phyloP scores from a whole-genome alignment of 352 stramenopile species.

The Globisporangium paroecandrum region DNA sequence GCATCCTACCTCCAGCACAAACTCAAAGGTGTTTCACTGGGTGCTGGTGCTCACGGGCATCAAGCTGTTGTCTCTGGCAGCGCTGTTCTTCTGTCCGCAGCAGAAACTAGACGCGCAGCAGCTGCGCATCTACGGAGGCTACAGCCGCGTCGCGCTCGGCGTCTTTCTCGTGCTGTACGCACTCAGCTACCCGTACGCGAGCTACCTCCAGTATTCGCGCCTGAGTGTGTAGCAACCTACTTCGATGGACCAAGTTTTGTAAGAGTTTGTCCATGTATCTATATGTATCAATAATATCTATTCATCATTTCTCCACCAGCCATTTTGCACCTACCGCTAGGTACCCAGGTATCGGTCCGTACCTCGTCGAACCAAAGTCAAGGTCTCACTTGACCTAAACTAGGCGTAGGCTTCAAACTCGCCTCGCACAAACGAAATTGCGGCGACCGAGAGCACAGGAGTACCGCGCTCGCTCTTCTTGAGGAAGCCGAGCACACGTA shows the following conservation, averaged over 20 bases:
- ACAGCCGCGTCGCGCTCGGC: constrained; percentile 25
- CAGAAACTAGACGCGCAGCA: constrained; percentile 51
- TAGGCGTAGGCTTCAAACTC: constrained; percentile 40
- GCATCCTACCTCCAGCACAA: not conserved
- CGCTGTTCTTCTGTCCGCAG: constrained; percentile 28
- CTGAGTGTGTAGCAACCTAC: not conserved
- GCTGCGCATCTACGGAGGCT: constrained; percentile 44
- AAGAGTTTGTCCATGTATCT: not conserved
- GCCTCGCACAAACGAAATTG: constrained; percentile 32
- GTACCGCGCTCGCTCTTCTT: constrained; percentile 35
- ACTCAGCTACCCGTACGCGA: constrained; percentile 19
- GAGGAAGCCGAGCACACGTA: constrained; percentile 36
- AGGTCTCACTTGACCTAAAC: not conserved
- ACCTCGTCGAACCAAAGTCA: not conserved
- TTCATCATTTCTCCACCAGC: not conserved
- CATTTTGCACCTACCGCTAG: not conserved
- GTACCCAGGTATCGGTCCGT: not conserved
- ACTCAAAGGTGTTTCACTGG: constrained; percentile 18
- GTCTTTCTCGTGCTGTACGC: constrained; percentile 28
- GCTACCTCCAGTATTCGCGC: constrained; percentile 16
- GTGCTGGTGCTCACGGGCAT: constrained; percentile 15
- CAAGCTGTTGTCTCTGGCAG: constrained; percentile 22
- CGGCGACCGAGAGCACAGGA: constrained; percentile 37
- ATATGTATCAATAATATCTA: constrained; percentile 6
- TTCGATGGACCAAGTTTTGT: not conserved